Base-by-base conservation (phyloP, 768 basidiomycete genomes). In the Lactarius psammicola region DNA sequence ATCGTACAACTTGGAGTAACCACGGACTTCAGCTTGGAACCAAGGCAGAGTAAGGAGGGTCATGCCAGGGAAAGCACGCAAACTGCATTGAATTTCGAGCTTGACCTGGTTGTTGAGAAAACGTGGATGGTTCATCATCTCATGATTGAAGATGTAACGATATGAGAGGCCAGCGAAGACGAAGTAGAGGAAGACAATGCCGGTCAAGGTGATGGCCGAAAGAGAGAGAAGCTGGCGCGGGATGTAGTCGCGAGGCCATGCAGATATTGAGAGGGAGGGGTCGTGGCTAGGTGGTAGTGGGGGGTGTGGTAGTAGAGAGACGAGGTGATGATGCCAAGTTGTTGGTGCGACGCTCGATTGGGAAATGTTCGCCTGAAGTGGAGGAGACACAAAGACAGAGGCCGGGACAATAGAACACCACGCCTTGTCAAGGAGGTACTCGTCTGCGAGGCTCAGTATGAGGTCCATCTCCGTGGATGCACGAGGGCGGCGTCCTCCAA, bases 71-170 rank as follows among this genome's bases (percentile, higher is more conserved):
- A 96, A 95, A 0, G 92, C 87, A 53, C 81, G 79, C 58, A 97
- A 64, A 66, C 89, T 91, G 65, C 75, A 77, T 67, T 81, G 77
- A 66, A 99, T 98, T 78, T 99, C 97, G 23, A 81, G 75, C 69
- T 78, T 83, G 69, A 92, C 85, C 75, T 99, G 97, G 73, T 95
- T 86, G 73, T 92, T 89, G 54, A 97, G 80, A 79, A 95, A 99
- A 34, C 92, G 85, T 0, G 97, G 97, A 78, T 99, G 97, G 36
- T 84, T 82, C 89, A 91, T 95, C 94, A 90, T 97, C 26, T 89
- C 90, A 72, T 90, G 90, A 78, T 98, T 94, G 84, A 98, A 99
- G 63, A 98, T 85, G 77, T 82, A 87, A 53, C 77, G 77, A 78
- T 93, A 99, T 3, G 94, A 94, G 30, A 92, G 76, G 51, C 83